Evolutionary conservation across 768 basidiomycete species (phyloP), one percentile per base, ranked within the genome.

Genomic region (Naganishia onofrii): DNA sequence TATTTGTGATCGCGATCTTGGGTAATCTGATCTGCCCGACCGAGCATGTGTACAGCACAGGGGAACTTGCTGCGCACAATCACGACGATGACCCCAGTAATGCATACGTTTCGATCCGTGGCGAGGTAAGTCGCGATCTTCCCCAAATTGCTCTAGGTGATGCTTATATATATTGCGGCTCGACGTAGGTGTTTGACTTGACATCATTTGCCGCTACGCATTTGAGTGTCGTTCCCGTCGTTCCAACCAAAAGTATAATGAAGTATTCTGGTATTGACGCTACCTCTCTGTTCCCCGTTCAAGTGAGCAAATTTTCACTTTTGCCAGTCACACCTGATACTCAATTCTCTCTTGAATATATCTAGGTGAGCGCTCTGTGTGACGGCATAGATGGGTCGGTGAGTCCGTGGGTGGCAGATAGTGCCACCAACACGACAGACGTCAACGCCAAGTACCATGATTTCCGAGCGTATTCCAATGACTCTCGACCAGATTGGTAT

Each of bases 401-500:
- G 75, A 91, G 87, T 69, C 92, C 90, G 0, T 99, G 89, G 80
- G 87, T 99, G 26, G 84, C 85, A 1, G 84, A 95, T 72, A 86
- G 88, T 75, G 86, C 90, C 7, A 84, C 84, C 73, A 99, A 98
- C 82, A 78, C 79, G 0, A 77, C 83, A 31, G 85, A 86, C 77
- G 87, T 82, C 21, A 90, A 93, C 75, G 84, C 89, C 0, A 84
- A 87, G 75, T 99, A 98, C 79, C 96, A 98, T 79, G 95, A 99
- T 79, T 99, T 99, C 87, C 90, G 95, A 21, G 89, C 88, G 0
- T 88, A 84, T 77, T 81, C 78, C 42, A 90, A 88, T 70, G 95
- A 98, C 76, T 89, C 90, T 0, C 87, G 96, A 10, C 95, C 96
- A 0, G 96, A 99, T 78, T 99, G 96, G 96, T 99, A 98, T 81